A percentile compares a stretch with the other conserved stretches of the same genome.
These are phyloP conservation scores for Phytophthora meadii DNA, from an alignment of 352 stramenopile genomes.

Conservation along the genomic window DNA sequence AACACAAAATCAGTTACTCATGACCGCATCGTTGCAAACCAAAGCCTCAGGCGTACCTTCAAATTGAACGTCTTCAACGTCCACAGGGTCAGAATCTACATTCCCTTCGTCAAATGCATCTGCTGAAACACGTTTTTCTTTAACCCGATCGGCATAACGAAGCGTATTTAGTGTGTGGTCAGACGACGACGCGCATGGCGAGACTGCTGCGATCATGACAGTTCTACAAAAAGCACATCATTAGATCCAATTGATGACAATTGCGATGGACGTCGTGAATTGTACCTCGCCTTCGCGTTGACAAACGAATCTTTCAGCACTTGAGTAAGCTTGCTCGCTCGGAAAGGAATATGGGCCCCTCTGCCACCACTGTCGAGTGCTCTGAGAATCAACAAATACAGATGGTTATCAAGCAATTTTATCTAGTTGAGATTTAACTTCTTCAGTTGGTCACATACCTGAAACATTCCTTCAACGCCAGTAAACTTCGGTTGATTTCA, in stretches of 20 bases:
- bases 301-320: slow-evolving; percentile 99
- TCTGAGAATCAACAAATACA: slow-evolving; percentile 19
- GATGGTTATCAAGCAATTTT: no score
- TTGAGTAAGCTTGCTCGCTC: slow-evolving; percentile 97
- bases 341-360: slow-evolving; percentile 94
- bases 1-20: background rate
- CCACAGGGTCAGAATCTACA: slow-evolving; percentile 41
- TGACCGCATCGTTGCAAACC: background rate
- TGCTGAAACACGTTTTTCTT: slow-evolving; percentile 92
- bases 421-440: background rate
- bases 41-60: slow-evolving; percentile 40
- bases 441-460: slow-evolving; percentile 44
- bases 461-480: slow-evolving; percentile 98
- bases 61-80: slow-evolving; percentile 66
- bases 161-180: slow-evolving; percentile 98
- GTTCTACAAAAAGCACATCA: slow-evolving; percentile 57
- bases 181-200: slow-evolving; percentile 91
- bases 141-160: slow-evolving; percentile 97
- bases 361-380: slow-evolving; percentile 92
- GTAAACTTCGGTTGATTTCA: slow-evolving; percentile 98
- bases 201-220: slow-evolving; percentile 97
- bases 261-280: slow-evolving; percentile 13
- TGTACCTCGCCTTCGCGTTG: slow-evolving; percentile 89
- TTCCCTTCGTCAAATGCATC: slow-evolving; percentile 66
- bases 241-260: slow-evolving; percentile 1